Percentiles rank a stretch among this genome's conserved stretches.
Evolutionary conservation across 257 asterid genomes (phyloP).

Genomic region (Solanum habrochaites): DNA sequence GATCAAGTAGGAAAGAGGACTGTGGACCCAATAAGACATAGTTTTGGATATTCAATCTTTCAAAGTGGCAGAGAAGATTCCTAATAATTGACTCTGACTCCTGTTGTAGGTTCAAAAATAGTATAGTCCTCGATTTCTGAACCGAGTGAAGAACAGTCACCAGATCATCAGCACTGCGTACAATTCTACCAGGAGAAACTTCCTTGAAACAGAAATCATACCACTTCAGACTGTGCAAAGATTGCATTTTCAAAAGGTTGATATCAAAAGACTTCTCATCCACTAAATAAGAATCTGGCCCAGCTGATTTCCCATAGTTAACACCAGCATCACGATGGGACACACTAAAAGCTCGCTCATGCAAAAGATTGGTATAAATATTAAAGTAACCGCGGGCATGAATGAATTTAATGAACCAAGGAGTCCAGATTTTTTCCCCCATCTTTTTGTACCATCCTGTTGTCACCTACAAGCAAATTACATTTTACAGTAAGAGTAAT

Average conservation of each 20-base stretch:
- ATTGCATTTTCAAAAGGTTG: slow-evolving; percentile 40
- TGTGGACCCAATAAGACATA: slow-evolving; percentile 53
- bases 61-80: slow-evolving; percentile 85
- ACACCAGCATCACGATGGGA: slow-evolving; percentile 95
- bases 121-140: slow-evolving; percentile 39
- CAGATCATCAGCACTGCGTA: slow-evolving; percentile 40
- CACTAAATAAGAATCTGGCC: slow-evolving; percentile 76
- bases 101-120: slow-evolving; percentile 47
- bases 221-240: slow-evolving; percentile 68
- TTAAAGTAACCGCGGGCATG: slow-evolving; percentile 77
- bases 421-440: slow-evolving; percentile 98
- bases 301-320: slow-evolving; percentile 77
- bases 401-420: slow-evolving; percentile 91
- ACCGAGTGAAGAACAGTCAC: slow-evolving; percentile 37
- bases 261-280: slow-evolving; percentile 35
- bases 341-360: slow-evolving; percentile 70
- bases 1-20: slow-evolving; percentile 50
- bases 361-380: slow-evolving; percentile 65
- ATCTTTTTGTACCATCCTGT: slow-evolving; percentile 91
- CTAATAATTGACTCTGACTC: slow-evolving; percentile 34
- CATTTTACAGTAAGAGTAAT: neutral
- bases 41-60: slow-evolving; percentile 49
- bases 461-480: slow-evolving; percentile 47
- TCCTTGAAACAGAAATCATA: slow-evolving; percentile 73
- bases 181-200: slow-evolving; percentile 40